Base-by-base conservation (phyloP, 2,329 filamentous ascomycete genomes). In the Sporothrix protearum region DNA sequence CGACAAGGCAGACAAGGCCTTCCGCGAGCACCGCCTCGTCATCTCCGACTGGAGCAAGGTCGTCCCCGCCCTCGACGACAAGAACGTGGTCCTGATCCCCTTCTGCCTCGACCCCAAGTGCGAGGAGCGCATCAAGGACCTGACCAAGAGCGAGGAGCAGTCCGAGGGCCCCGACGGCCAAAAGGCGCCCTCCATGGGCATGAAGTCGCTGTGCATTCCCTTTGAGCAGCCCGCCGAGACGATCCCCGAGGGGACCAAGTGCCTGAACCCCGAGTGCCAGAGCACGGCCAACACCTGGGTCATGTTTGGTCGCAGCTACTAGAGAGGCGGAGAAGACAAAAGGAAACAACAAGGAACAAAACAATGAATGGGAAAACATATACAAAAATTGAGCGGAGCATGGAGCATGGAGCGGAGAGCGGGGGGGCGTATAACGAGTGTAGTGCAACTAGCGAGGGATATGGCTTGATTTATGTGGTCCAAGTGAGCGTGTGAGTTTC, bases 101-200 rank as follows among this genome's bases (percentile, higher is more conserved):
- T 92, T 93, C 85, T 99, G 96, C 80, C 85, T 94, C 74, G 91
- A 88, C 47, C 82, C 83, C 75, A 89, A 92, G 80, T 98, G 95
- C 79, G 95, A 97, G 82, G 95, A 97, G 77, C 89, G 93, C 80
- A 93, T 98, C 84, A 98, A 98, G 88, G 93, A 96, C 71, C 86
- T 94, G 79, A 97, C 93, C 74, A 93, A 92, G 57, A 91, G 91
- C 75, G 92, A 90, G 76, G 90, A 89, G 72, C 28, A 72, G n/a
- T 73, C 77, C 76, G 76, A 79, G 77, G 78, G 88, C 45, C 84
- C 86, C 66, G 86, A 87, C 74, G 82, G 83, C 76, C 84, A 86
- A 75, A 85, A 84, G 78, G 81, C 83, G 22, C 86, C 86, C 33
- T 84, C 83, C 68, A 89, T 89, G 87, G 87, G 87, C 77, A 89